Base-by-base conservation (phyloP, 164 flowering plant genomes). In the Warburgia ugandensis region DNA sequence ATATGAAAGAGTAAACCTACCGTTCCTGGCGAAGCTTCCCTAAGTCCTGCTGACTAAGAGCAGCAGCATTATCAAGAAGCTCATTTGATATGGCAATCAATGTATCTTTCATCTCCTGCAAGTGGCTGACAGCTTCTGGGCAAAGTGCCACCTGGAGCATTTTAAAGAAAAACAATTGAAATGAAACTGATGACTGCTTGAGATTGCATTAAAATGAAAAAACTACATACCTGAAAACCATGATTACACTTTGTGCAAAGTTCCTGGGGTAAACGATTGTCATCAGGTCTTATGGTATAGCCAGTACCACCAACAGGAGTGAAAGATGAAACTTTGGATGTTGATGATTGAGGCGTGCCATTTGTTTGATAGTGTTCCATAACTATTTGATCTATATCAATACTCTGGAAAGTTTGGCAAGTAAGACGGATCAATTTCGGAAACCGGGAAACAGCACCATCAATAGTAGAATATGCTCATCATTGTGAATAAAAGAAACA, bases 331-430 rank as follows among this genome's bases (percentile, higher is more conserved):
- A 60, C 56, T 60, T 68, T 77, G 29, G 76, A 69, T 8, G 49
- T 12, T 56, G 85, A 68, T 39, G 88, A 68, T 69, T 76, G 85
- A 56, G 94, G 95, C 13, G 96, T 80, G 64, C 71, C 61, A 63
- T 64, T 64, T 28, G 91, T 61, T 50, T 88, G 91, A 64, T 71
- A 76, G 58, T 92, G 97, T 58, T 86, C 76, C 72, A 68, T 64
- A 36, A 84, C 83, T 52, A 92, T 84, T 70, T 86, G 94, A 66
- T 92, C 99, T 47, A 92, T 79, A 62, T 92, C 97, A 57, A 92
- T 75, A 68, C 67, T 64, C 96, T 92, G 79, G 45, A 66, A 59
- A 41, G 64, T 16, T 27, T 25, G 38, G 29, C n/a, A 50, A 17
- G 12, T 10, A 23, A 19, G 16, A 47, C n/a, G 11, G 29, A 17